Evolutionary conservation across 2,329 filamentous ascomycete species (phyloP), one percentile per base, ranked within the genome.

Genomic region (Pyrenophora seminiperda): DNA sequence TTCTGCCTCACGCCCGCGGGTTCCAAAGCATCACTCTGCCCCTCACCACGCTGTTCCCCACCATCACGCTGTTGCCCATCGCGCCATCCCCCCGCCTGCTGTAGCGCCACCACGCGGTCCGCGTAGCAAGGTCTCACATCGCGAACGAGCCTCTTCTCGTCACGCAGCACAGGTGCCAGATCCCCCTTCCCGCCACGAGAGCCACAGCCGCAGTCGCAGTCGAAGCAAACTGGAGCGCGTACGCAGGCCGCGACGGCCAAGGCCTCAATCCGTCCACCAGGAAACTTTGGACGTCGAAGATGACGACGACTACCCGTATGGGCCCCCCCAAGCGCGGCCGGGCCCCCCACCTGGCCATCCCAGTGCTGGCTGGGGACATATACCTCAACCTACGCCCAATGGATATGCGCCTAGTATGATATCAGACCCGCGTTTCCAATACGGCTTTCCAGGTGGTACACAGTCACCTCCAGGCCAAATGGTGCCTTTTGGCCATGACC

Each of bases 281-380:
- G 73, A 75, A 63, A 73, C 67, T 54, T 66, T 77, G 69, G 76
- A 76, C 43, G 68, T 77, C 71, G 76, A 76, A 41, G 70, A 65
- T 38, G 68, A 71, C 50, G 76, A 79, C 67, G 76, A 79, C 56
- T 77, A 78, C 59, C 74, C 73, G 14, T 68, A 73, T 65, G 65
- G 62, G 24, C 24, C 24, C 39, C 43, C 56, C 11, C 59, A 69
- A 52, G 50, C 68, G 52, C 60, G 58, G 32, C 51, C 55, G 24
- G 62, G 54, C 20, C 67, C 61, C 10, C 65, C 66, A 27, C 66
- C 69, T 24, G 70, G 72, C 48, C 71, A 71, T 49, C 69, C 73
- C 38, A 63, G 58, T 49, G 52, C 62, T 22, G 68, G 67, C 56
- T 75, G 73, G 73, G 59, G 59, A 13, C 70, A 74, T 47, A 62